Evolutionary conservation across 768 basidiomycete species (phyloP).

Genomic region (Aureoboletus auriporus): DNA sequence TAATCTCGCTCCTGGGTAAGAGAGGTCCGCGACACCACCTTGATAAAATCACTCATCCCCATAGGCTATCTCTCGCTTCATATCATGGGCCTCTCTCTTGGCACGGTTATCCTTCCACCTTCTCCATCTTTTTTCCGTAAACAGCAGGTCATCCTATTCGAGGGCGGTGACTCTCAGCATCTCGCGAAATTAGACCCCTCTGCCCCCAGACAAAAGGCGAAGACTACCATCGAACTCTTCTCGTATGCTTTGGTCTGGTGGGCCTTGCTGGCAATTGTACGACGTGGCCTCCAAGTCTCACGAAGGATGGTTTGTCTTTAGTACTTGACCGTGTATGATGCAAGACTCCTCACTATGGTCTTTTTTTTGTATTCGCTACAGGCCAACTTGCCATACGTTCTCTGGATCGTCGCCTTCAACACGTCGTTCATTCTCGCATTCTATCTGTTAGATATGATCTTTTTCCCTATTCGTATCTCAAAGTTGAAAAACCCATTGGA

Average conservation of each 20-base stretch:
- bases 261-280: constrained; percentile 43
- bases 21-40: not conserved
- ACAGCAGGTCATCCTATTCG: constrained; percentile 32
- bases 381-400: constrained; percentile 86
- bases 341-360: not conserved
- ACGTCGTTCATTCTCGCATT: constrained; percentile 80
- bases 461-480: constrained; percentile 48
- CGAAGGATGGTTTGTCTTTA: constrained; percentile 51
- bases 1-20: constrained; percentile 73
- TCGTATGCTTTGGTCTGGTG: constrained; percentile 82
- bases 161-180: constrained; percentile 5
- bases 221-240: constrained; percentile 72
- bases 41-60: constrained; percentile 1
- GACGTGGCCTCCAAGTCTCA: constrained; percentile 44
- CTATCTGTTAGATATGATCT: constrained; percentile 67
- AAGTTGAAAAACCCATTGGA: constrained; percentile 21
- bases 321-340: not conserved
- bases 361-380: too few species aligned
- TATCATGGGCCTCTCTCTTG: constrained; percentile 77
- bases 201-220: constrained; percentile 57
- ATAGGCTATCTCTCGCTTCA: constrained; percentile 89
- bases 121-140: constrained; percentile 68
- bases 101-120: constrained; percentile 77
- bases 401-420: constrained; percentile 90
- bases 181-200: constrained; percentile 9